Evolutionary conservation across 2,329 filamentous ascomycete genomes (phyloP), one percentile per base, ranked within the genome.

Genomic region (Gnomoniopsis sp.): DNA sequence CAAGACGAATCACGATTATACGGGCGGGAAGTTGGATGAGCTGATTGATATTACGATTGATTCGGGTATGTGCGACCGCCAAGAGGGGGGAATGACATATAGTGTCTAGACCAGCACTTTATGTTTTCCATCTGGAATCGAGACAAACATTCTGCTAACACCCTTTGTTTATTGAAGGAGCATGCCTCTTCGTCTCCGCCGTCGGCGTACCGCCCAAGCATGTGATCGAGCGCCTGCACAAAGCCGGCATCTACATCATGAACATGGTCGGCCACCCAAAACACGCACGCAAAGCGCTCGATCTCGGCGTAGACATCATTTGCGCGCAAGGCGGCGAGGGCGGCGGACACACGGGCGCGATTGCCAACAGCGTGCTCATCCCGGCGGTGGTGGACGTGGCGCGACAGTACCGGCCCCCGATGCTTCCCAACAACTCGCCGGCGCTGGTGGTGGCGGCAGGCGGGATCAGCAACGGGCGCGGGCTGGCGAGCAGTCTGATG

Each of bases 181-280:
- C 93, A 8, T 85, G 81, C 69, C 76, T 97, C 51, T 97, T 98
- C 70, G 91, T 97, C 46, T 87, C 82, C 54, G 93, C 93, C 1
- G 92, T 97, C 0, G 93, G 93, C 10, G 88, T 97, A 22, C 93
- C 93, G 17, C 91, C 93, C 0, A 77, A 78, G 49, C 73, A 78
- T 58, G 85, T 93, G 4, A 88, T 97, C 58, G 86, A 90, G 65
- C 77, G 86, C 49, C 79, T 98, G 48, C 93, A 98, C 69, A 80
- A 81, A 10, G 88, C 89, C 0, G 90, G 89, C 0, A 89, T 98
- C 44, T 71, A 96, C 60, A 81, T 97, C 38, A 97, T 97, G 92
- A 97, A 97, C 73, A 97, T 97, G 93, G 92, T 97, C 21, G 93
- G 93, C 0, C 90, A 93, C 67, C 93, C 93, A 2, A 91, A 89